Percentiles rank a stretch among this genome's conserved stretches.
Conservation (phyloP, 78 protist species). For the Planoprotostelium fungivorum region DNA sequence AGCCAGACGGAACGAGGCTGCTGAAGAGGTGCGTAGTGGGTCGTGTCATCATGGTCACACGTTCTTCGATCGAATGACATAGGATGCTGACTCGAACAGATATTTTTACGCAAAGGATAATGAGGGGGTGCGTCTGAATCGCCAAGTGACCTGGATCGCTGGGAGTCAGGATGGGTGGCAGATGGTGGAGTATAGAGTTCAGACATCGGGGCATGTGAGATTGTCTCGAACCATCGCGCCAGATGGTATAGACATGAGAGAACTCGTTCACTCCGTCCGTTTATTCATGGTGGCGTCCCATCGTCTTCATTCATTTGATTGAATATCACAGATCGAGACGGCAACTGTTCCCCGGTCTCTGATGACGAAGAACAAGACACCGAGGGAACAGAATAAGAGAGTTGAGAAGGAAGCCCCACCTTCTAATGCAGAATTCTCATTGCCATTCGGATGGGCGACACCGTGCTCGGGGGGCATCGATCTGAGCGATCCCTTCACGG, state of each 20-base stretch:
- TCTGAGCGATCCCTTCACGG: background rate
- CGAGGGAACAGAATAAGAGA: too few species aligned
- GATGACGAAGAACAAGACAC: too few species aligned
- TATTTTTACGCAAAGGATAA: background rate
- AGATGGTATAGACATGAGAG: background rate
- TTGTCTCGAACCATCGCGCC: background rate
- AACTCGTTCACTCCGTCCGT: background rate
- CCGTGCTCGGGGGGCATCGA: background rate
- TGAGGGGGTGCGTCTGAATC: background rate
- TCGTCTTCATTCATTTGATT: background rate
- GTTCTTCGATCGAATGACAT: background rate
- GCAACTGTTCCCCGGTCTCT: background rate
- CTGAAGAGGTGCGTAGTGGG: background rate
- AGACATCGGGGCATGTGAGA: background rate
- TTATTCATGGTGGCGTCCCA: background rate
- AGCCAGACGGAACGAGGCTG: background rate
- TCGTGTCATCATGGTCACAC: background rate
- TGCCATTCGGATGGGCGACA: background rate
- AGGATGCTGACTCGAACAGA: too few species aligned
- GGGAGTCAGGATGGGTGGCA: background rate
- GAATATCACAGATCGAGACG: background rate
- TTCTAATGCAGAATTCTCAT: too few species aligned
- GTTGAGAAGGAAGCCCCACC: background rate
- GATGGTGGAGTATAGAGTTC: background rate
- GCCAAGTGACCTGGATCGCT: background rate